These are phyloP conservation scores for Barbatosphaeria neglecta DNA, from an alignment of 495 filamentous ascomycete genomes.

Conservation along the genomic window DNA sequence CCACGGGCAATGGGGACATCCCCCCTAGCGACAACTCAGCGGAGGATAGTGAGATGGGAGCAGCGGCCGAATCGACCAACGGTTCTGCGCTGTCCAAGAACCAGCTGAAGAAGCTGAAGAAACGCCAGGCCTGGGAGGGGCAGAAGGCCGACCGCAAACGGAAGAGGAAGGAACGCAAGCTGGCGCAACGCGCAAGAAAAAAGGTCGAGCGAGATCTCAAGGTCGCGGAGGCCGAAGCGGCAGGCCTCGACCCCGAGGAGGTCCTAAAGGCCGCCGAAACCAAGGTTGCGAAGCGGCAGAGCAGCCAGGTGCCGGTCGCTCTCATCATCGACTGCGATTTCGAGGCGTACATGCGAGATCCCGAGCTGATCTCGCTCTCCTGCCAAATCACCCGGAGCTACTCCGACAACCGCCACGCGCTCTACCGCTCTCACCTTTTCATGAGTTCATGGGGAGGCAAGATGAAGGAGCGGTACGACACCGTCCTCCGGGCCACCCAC, in stretches of 20 bases:
- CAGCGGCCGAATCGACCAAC: background rate
- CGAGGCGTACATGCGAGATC: conserved; percentile 74
- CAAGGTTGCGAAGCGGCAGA: conserved; percentile 21
- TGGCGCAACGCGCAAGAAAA: conserved; percentile 50
- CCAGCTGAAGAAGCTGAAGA: conserved; percentile 60
- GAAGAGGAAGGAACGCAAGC: conserved; percentile 59
- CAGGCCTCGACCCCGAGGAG: conserved; percentile 20
- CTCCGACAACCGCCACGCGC: conserved; percentile 64
- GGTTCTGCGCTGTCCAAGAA: conserved; percentile 58
- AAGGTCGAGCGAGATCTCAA: conserved; percentile 24
- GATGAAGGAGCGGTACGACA: conserved; percentile 71
- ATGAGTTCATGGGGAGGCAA: conserved; percentile 66
- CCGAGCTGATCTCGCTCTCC: conserved; percentile 70
- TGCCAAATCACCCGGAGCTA: conserved; percentile 79
- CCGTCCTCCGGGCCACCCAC: conserved; percentile 52
- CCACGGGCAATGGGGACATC: too few relatives aligned
- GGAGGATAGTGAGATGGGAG: too few relatives aligned
- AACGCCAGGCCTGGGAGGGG: conserved; percentile 55
- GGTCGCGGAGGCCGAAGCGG: conserved; percentile 30
- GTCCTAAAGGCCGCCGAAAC: conserved; percentile 7
- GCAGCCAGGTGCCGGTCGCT: conserved; percentile 52
- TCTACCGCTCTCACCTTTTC: conserved; percentile 54
- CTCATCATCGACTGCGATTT: conserved; percentile 87
- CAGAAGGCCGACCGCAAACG: conserved; percentile 56
- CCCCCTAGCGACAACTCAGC: too few relatives aligned